Evolutionary conservation across 108 stramenopile species (phyloP), one percentile per base, ranked within the genome.

Genomic region (Parietichytrium sp.): DNA sequence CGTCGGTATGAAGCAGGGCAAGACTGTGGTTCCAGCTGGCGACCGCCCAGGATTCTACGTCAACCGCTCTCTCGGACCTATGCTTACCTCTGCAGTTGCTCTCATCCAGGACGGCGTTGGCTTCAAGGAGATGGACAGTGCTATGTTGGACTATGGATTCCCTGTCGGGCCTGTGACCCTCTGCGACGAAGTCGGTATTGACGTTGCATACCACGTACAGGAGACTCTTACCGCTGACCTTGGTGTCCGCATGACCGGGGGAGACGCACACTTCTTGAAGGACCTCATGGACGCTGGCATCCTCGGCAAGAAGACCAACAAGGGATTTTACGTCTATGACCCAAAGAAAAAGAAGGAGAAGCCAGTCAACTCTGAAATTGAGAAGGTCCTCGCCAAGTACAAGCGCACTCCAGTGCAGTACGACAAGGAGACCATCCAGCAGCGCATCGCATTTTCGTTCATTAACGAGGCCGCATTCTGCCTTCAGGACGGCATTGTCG

Each of bases 1-100:
- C 54, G 95, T 99, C 51, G 98, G 98, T 29, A 93, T 90, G 48
- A 96, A 96, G 86, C 98, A 99, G 84, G 98, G 98, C 48, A 99
- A 99, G 88, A 98, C 97, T 4, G 94, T 93, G 80, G 95, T 99
- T 55, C 89, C 95, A 47, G 97, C 97, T 52, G 97, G 97, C 88
- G 98, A 99, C 84, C 97, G 98, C 18, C 97, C 98, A 7, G 98
- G 98, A 49, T 99, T 99, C 86, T 99, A 96, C 85, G 98, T 99
- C 42, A 99, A 99, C 89, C 89, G 98, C 31, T 98, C 96, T 85
- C 87, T 99, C 78, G 97, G 95, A n/a, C 97, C 98, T 6, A 96
- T 95, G 84, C 88, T 98, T 52, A 91, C 95, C 20, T 97, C 98
- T 85, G 87, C 49, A 1, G 89, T 90, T 3, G 94, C 93, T 1